These are phyloP conservation scores for Candida peoriensis DNA, from an alignment of 805 yeast genomes.

Conservation along the genomic window DNA sequence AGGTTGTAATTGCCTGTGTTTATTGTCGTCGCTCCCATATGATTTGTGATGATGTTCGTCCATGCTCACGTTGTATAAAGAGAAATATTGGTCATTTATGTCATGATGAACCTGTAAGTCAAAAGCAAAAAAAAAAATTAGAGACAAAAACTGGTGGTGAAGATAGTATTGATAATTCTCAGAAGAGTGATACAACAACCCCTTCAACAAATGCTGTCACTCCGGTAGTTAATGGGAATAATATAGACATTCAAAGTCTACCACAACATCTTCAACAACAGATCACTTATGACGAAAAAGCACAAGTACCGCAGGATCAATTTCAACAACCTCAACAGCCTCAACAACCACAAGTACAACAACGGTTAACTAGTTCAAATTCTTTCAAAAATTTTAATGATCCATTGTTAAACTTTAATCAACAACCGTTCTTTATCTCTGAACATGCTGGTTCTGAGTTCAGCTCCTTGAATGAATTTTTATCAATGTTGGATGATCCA, in stretches of 20 bases:
- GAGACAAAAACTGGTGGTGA: slow-evolving; percentile 8
- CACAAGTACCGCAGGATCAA: slow-evolving; percentile 4
- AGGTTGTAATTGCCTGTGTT: slow-evolving; percentile 59
- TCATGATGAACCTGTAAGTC: slow-evolving; percentile 26
- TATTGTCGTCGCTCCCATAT: slow-evolving; percentile 91
- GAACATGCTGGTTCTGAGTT: slow-evolving; percentile 94
- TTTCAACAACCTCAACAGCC: slow-evolving; percentile 5
- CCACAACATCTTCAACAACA: not conserved
- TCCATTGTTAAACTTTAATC: slow-evolving; percentile 26
- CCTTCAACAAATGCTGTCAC: slow-evolving; percentile 1
- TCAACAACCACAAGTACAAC: not conserved
- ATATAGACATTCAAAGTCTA: too few relatives aligned
- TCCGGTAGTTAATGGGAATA: too few relatives aligned
- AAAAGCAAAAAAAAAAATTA: slow-evolving; percentile 19
- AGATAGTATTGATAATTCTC: too few relatives aligned
- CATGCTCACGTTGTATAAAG: slow-evolving; percentile 79
- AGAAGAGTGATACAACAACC: slow-evolving; percentile 3
- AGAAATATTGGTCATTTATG: slow-evolving; percentile 87
- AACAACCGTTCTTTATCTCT: slow-evolving; percentile 77
- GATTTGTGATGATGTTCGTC: slow-evolving; percentile 80
- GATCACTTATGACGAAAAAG: not conserved
- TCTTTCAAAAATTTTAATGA: slow-evolving; percentile 6
- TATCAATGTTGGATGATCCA: slow-evolving; percentile 87
- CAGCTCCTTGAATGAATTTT: slow-evolving; percentile 80
- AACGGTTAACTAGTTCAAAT: not conserved